Conservation (phyloP, 2,329 filamentous ascomycete genomes). For the Neurospora crassa region DNA sequence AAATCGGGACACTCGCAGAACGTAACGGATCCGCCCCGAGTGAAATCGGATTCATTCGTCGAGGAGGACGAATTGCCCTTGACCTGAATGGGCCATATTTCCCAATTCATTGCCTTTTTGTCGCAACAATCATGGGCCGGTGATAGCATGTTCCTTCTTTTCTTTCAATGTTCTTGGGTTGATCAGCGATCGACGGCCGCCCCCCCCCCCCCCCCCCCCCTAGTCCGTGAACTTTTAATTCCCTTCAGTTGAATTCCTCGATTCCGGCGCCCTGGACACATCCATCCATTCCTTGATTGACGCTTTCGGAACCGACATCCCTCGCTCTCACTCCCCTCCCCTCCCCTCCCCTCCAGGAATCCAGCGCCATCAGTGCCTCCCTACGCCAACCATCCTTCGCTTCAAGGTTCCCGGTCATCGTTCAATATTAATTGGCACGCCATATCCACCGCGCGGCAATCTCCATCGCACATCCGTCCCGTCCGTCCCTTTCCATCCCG, state of each 20-base stretch:
- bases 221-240: not conserved
- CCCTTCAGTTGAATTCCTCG: not conserved
- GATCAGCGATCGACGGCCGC: not conserved
- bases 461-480: not conserved
- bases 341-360: not conserved
- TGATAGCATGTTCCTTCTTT: not conserved
- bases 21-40: not conserved
- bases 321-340: not conserved
- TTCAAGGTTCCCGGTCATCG: not conserved
- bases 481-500: not conserved
- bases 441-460: not conserved
- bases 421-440: not conserved
- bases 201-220: not conserved
- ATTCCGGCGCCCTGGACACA: not conserved
- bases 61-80: not conserved
- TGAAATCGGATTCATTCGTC: not conserved
- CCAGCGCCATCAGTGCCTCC: not conserved
- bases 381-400: not conserved
- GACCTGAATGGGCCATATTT: not conserved
- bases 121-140: not conserved
- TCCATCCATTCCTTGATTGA: not conserved
- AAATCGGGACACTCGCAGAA: not conserved
- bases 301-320: not conserved
- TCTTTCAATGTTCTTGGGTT: not conserved
- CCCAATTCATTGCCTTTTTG: not conserved